Evolutionary conservation across 495 filamentous ascomycete genomes (phyloP).

Genomic region (Mycothermus thermophilus): DNA sequence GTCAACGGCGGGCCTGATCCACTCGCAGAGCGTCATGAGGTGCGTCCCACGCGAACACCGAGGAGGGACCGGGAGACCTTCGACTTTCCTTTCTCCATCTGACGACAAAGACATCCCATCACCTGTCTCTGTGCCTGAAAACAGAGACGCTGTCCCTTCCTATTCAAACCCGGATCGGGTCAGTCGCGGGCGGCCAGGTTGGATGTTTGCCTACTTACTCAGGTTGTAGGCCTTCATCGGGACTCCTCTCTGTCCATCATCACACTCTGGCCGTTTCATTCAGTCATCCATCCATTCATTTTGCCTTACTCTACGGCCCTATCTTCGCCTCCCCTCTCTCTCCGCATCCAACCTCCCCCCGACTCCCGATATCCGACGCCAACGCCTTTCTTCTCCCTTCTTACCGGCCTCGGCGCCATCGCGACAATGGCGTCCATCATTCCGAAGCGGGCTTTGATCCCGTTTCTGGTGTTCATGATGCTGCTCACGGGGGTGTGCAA

Average conservation of each 20-base stretch:
- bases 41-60: too few species aligned
- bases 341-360: background rate
- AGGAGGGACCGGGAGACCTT: background rate
- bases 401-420: background rate
- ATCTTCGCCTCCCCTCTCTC: background rate
- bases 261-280: too few species aligned
- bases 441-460: slow-evolving; percentile 46
- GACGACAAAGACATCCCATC: too few species aligned
- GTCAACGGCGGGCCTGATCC: background rate
- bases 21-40: slow-evolving; percentile 1
- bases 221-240: too few species aligned
- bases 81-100: too few species aligned
- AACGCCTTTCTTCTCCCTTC: too few species aligned
- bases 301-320: too few species aligned
- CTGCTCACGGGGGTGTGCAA: slow-evolving; percentile 82
- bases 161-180: slow-evolving; percentile 1
- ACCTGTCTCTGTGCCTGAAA: too few species aligned
- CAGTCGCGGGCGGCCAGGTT: background rate
- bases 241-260: too few species aligned
- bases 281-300: too few species aligned
- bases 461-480: slow-evolving; percentile 86
- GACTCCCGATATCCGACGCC: background rate
- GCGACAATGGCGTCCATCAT: slow-evolving; percentile 25
- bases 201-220: too few species aligned
- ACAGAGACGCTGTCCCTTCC: slow-evolving; percentile 1